These are phyloP conservation scores for Daphne laureola DNA, from an alignment of 441 rosid genomes.

Conservation along the genomic window DNA sequence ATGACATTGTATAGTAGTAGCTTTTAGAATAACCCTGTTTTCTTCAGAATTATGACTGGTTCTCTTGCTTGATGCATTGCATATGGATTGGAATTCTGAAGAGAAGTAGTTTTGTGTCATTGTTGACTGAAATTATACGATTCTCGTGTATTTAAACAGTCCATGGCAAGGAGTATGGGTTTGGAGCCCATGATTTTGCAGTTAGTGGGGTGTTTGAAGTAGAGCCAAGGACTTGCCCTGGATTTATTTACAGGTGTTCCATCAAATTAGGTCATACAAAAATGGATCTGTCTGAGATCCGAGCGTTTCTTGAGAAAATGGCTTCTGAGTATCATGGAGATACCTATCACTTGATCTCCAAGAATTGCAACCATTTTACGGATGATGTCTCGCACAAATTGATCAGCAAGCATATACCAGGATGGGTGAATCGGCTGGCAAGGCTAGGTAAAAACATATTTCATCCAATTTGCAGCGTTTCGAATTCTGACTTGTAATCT, in stretches of 20 bases:
- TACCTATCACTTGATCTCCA: constrained; percentile 71
- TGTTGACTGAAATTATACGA: too few species aligned
- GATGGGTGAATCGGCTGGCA: constrained; percentile 83
- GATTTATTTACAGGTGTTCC: constrained; percentile 54
- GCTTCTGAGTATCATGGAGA: constrained; percentile 80
- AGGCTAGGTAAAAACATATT: constrained; percentile 41
- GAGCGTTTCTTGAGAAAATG: constrained; percentile 45
- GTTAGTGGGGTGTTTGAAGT: constrained; percentile 81
- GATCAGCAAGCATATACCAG: constrained; percentile 48
- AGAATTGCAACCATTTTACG: constrained; percentile 80
- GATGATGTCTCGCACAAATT: constrained; percentile 49
- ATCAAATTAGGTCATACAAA: constrained; percentile 34
- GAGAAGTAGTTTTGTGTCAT: too few species aligned
- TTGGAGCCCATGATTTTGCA: constrained; percentile 80
- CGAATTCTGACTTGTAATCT: too few species aligned
- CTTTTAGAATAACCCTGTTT: too few species aligned
- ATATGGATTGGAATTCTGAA: too few species aligned
- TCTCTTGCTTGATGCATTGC: too few species aligned
- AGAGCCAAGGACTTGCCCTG: constrained; percentile 72
- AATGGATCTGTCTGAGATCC: constrained; percentile 45
- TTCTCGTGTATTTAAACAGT: constrained; percentile 28
- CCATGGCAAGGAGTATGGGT: constrained; percentile 74
- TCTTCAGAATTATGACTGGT: too few species aligned
- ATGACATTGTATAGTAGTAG: too few species aligned
- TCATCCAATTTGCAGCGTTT: background rate